A percentile compares a stretch with the other conserved stretches of the same genome.
Conservation (phyloP, 768 basidiomycete species). For the Psilocybe subaeruginosa region DNA sequence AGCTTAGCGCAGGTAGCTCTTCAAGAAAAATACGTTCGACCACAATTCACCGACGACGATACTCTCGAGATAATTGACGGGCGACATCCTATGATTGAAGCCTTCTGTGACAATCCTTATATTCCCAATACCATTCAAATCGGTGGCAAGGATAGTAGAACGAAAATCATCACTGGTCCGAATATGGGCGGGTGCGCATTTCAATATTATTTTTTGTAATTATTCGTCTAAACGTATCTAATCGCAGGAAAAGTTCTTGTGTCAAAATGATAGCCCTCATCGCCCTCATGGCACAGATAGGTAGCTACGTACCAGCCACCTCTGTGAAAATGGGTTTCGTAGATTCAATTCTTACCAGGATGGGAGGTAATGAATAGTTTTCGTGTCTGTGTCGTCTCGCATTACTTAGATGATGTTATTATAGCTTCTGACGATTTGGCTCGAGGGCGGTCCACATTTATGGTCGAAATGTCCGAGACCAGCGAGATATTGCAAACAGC, state of each 20-base stretch:
- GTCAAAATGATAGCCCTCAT: constrained; percentile 82
- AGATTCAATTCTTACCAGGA: constrained; percentile 85
- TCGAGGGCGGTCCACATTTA: constrained; percentile 90
- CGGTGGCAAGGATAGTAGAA: constrained; percentile 52
- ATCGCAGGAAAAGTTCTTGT: constrained; percentile 75
- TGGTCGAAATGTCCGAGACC: constrained; percentile 97
- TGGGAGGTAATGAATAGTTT: constrained; percentile 63
- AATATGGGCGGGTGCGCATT: constrained; percentile 74
- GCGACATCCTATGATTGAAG: constrained; percentile 93
- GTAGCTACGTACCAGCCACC: constrained; percentile 86
- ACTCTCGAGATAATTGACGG: constrained; percentile 78
- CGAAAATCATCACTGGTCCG: constrained; percentile 81
- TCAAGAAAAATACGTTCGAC: constrained; percentile 76
- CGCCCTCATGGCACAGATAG: constrained; percentile 88
- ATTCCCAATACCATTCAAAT: constrained; percentile 81
- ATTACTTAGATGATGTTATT: constrained; percentile 1
- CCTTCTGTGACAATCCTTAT: constrained; percentile 75
- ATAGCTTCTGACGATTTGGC: constrained; percentile 86
- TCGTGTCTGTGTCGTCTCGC: background rate
- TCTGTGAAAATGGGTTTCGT: constrained; percentile 76
- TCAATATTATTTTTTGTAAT: background rate
- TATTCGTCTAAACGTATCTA: background rate
- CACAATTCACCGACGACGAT: constrained; percentile 70
- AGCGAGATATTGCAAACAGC: constrained; percentile 84
- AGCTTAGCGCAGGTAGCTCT: constrained; percentile 83